phyloP scores from a whole-genome alignment of 495 filamentous ascomycete genomes.

The Aspergillus hancockii region DNA sequence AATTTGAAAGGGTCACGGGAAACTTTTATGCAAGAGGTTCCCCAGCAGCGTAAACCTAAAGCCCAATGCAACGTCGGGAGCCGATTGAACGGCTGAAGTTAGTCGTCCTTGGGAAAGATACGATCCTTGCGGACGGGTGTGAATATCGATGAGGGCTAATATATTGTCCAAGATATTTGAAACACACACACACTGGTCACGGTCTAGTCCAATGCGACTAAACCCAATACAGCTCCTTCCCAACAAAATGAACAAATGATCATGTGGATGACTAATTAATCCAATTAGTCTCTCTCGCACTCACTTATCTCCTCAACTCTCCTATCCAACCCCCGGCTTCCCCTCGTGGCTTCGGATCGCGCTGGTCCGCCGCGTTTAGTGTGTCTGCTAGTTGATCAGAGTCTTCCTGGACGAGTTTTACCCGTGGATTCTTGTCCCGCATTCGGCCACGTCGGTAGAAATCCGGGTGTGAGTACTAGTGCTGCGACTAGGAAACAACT shows the following conservation, averaged over 20 bases:
- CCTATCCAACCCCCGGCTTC: slow-evolving; percentile 5
- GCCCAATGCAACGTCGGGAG: not conserved
- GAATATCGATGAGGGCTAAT: not conserved
- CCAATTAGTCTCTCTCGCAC: not conserved
- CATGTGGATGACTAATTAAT: too few relatives aligned
- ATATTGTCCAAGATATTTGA: not conserved
- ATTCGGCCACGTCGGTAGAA: not conserved
- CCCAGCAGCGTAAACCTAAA: not conserved
- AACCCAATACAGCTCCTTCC: not conserved
- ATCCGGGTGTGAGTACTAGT: not conserved
- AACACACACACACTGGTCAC: not conserved
- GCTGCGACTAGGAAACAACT: too few relatives aligned
- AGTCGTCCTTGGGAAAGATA: too few relatives aligned
- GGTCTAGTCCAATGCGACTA: not conserved
- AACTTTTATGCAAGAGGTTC: not conserved
- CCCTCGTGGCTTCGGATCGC: not conserved
- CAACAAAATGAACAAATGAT: too few relatives aligned
- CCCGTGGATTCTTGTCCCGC: not conserved
- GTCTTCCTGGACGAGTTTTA: not conserved
- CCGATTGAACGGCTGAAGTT: not conserved
- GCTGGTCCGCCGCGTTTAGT: not conserved
- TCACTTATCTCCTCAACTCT: not conserved
- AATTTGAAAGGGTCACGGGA: not conserved
- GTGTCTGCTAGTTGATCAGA: not conserved
- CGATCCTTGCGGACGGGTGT: too few relatives aligned